Base-by-base conservation (phyloP, 2,329 filamentous ascomycete genomes). In the Fusarium verrucosum region DNA sequence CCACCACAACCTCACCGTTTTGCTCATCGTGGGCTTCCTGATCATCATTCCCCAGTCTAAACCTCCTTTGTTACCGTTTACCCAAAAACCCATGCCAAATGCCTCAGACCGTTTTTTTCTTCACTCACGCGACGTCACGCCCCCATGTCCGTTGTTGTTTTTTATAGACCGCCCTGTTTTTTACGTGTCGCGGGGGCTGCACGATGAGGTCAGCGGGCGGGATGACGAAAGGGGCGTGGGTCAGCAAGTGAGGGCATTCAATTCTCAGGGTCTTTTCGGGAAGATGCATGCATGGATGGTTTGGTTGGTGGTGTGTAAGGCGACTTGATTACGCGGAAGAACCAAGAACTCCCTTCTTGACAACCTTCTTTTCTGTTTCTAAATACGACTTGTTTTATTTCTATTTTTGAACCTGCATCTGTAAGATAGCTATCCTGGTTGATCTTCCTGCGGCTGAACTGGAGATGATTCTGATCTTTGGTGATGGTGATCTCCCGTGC, bases 121-220 rank as follows among this genome's bases (percentile, higher is more conserved):
- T 10, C 16, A 35, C 49, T 47, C 41, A 28, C 7, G 19, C 54
- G 20, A 43, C 45, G 40, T 54, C 60, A 65, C 61, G 60, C 33
- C 41, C 45, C 52, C 53, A 30, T 58, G 54, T 37, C 26, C 44
- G 56, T 43, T 61, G 56, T 43, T 61, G 41, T 61, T 61, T 61
- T 61, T 61, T 44, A 61, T 61, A 61, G 55, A 65, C 61, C 56
- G 61, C 62, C 62, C 45, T 62, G 62, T 58, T 65, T 65, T 50
- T 58, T 50, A 47, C 43, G 40, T 53, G 62, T 35, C 44, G 50
- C 25, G 26, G 52, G n/a, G 25, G 25, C 55, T 69, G 72, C 71
- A 66, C 66, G 59, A 73, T 73, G 72, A 73, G 72, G 72, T 73
- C 72, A 73, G 62, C 16, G 59, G 54, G 25, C 62, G 65, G 65